Base-by-base conservation (phyloP, 345 rosid species). In the Salix brachista region DNA sequence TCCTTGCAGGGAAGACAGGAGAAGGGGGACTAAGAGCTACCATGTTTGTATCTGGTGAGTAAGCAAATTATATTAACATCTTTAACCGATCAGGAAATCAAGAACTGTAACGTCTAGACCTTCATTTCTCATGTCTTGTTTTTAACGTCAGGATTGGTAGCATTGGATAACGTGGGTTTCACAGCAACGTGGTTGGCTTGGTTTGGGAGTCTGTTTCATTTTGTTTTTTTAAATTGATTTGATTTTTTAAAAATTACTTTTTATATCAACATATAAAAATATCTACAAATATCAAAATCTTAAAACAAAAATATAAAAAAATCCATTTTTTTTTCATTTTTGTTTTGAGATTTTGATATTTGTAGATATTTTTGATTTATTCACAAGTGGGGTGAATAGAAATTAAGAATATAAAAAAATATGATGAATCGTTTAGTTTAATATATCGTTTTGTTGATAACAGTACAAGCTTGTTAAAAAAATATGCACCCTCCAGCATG, bases 81-180 rank as follows among this genome's bases (percentile, higher is more conserved):
- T 32, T 32, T 3, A 32, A 32, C 34, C 34, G 3, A 32, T 32
- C 34, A 32, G 34, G 34, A 32, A 3, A 32, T 32, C 34, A 32
- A 32, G 34, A 32, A 32, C 34, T 32, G 34, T 32, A 32, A 32
- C 34, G 34, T 32, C 34, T 32, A 32, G 4, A 32, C 34, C 3
- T 36, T 21, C 17, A 3, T n/a, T 28, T n/a, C 8, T 56, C 14
- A 19, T 0, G 3, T 11, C 70, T 32, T n/a, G 69, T 52, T 52
- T 52, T 19, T 34, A 34, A 19, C 23, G 69, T 25, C 79, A 90
- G 92, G 70, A 2, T 12, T 80, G 76, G 4, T 75, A 6, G 76
- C 81, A 48, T 69, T 89, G 8, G 94, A 88, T 19, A 87, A 83
- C 81, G 85, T 90, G 90, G 91, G 94, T 3, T 89, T 89, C 67